A percentile compares a stretch with the other conserved stretches of the same genome.
These are phyloP conservation scores for Salix suchowensis DNA, from an alignment of 345 rosid genomes.

Conservation along the genomic window DNA sequence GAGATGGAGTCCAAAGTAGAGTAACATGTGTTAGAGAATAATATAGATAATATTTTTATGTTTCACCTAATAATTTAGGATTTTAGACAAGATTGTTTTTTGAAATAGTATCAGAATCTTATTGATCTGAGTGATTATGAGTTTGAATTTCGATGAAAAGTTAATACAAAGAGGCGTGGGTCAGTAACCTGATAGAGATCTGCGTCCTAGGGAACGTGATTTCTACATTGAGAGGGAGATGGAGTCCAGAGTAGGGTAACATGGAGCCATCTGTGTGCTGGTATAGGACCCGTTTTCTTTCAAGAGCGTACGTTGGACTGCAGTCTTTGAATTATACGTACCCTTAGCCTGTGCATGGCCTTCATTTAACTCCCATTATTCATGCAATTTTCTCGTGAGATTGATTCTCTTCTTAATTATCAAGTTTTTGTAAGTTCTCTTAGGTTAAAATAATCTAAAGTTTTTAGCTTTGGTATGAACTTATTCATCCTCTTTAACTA, in stretches of 20 bases:
- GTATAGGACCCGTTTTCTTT: neutral
- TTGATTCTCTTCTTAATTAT: too few relatives aligned
- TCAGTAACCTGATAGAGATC: neutral
- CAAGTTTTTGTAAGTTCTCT: too few relatives aligned
- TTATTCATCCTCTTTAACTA: too few relatives aligned
- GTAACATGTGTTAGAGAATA: neutral
- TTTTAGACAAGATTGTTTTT: too few relatives aligned
- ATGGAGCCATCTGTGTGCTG: neutral
- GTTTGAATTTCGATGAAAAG: too few relatives aligned
- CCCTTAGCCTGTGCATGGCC: neutral
- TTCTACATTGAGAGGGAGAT: neutral
- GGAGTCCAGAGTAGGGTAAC: neutral
- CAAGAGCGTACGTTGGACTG: neutral
- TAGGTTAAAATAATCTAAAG: too few relatives aligned
- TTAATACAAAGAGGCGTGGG: too few relatives aligned
- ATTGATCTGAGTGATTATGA: accelerated
- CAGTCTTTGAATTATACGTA: neutral
- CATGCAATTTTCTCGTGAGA: neutral
- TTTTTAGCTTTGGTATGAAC: too few relatives aligned
- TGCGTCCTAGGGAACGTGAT: neutral
- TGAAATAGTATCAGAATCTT: accelerated
- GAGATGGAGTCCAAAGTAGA: neutral
- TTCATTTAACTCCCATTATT: neutral
- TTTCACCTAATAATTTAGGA: too few relatives aligned
- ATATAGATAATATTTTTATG: too few relatives aligned